Base-by-base conservation (phyloP, 1,284 basidiomycete genomes). In the Cryptococcus wingfieldii region DNA sequence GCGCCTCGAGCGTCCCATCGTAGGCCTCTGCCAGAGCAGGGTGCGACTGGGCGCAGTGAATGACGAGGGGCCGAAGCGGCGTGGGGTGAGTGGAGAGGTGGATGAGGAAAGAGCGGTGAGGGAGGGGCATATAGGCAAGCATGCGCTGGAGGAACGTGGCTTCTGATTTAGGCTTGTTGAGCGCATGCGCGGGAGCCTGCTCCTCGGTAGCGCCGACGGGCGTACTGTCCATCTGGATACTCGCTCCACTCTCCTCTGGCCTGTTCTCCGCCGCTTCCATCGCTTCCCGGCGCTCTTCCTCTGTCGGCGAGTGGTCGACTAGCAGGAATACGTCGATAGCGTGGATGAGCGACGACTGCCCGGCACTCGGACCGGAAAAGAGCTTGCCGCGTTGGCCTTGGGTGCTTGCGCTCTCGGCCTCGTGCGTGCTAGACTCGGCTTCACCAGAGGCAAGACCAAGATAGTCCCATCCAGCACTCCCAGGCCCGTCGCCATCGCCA, bases 251-350 rank as follows among this genome's bases (percentile, higher is more conserved):
- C 10, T 50, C 47, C 31, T 55, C 34, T 5, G 56, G 31, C 13
- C 14, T n/a, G n/a, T 38, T 14, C 25, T 56, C 52, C 16, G 47
- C 19, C 4, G 54, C 31, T 44, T 51, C 23, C 38, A 59, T 8
- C 27, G 56, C 56, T 41, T 59, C 55, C 28, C 41, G n/a, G 46
- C 53, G 38, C 52, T 69, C 59, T 31, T 70, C 63, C 14, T 60
- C 50, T 34, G 69, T 67, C 3, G 75, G 70, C 50, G 79, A 62
- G 68, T 87, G 85, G 67, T 90, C 86, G 38, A 95, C 82, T 27
- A 90, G 90, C 13, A 97, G 80, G 78, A 96, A 96, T 47, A 89
- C 81, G 71, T 96, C 93, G 47, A 97, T 80, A 0, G 90, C 86
- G 69, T 97, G 92, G 45, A 96, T 84, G 51, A 96, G 80, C 12